phyloP scores from a whole-genome alignment of 2,329 filamentous ascomycete genomes.

The Gyromitra esculenta region DNA sequence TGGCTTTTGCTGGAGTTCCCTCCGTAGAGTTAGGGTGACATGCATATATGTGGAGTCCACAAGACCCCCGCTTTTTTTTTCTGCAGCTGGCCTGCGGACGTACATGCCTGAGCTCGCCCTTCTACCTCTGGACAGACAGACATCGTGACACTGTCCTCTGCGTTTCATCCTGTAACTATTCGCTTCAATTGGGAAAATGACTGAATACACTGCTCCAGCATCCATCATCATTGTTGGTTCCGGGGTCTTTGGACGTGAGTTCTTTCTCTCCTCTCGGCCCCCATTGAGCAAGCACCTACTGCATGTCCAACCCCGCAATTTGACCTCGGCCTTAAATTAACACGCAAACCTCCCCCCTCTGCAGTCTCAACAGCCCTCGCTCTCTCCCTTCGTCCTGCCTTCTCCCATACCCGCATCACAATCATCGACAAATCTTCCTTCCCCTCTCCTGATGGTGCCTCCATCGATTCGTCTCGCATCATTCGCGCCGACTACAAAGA shows the following conservation, averaged over 20 bases:
- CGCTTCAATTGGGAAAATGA: conserved; percentile 12
- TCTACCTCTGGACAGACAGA: not conserved
- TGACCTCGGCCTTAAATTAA: not conserved
- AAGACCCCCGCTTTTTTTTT: not conserved
- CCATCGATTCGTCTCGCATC: conserved; percentile 72
- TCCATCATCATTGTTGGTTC: conserved; percentile 75
- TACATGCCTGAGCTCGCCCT: not conserved
- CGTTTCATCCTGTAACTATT: not conserved
- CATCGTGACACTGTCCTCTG: not conserved
- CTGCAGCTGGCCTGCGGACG: not conserved
- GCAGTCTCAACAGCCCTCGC: conserved; percentile 56
- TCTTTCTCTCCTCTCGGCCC: not conserved
- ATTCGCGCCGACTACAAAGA: conserved; percentile 82
- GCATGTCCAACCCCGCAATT: conserved; percentile 59
- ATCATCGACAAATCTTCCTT: conserved; percentile 70
- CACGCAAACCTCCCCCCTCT: not conserved
- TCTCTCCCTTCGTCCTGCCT: conserved; percentile 60
- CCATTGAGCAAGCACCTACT: not conserved
- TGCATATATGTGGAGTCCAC: not conserved
- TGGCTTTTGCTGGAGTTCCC: not conserved
- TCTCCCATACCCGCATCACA: conserved; percentile 71
- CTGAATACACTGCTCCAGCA: conserved; percentile 52
- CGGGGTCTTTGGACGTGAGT: conserved; percentile 69
- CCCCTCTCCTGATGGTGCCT: conserved; percentile 69
- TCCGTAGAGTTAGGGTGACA: not conserved